Base-by-base conservation (phyloP, 179 eudicot species). In the Camellia oleifera region DNA sequence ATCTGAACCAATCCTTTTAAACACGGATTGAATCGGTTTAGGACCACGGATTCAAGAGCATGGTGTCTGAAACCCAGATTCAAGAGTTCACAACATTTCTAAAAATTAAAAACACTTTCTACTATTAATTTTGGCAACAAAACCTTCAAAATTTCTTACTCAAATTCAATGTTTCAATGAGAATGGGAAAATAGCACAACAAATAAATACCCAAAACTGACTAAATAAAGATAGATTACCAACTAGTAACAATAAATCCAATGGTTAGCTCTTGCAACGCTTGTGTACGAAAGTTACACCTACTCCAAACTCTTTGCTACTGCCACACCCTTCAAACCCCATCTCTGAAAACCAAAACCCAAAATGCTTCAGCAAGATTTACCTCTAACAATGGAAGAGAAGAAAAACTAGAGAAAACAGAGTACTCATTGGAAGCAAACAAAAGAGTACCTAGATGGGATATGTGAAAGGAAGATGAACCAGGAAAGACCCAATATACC, bases 261-360 rank as follows among this genome's bases (percentile, higher is more conserved):
- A n/a, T 18, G 58, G 17, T 15, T 83, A 93, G 97, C 98, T 93
- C 85, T 93, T 91, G 44, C 92, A 93, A 74, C 93, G 90, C 78
- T 85, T 85, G 86, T 92, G 97, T 64, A 75, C 79, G 62, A 87
- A 81, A 81, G 83, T 66, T 72, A 86, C 63, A 81, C 52, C 52
- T 7, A 48, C 52, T 48, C 52, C 52, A 48, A 80, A 87, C 8
- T 85, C 45, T 80, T 86, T 87, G 66, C 72, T 75, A 76, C 82
- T 89, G 82, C 80, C 89, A 82, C 79, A 77, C 44, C 84, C 87
- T 78, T 89, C 88, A 57, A 86, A 80, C 42, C 91, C 91, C 98
- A 93, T 90, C 58, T 82, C 88, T 79, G 86, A 79, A 88, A 75
- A 53, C 66, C 70, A 40, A 52, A 68, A 14, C 60, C 32, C 65